Percentiles rank a stretch among this genome's conserved stretches.
Conservation (phyloP, 805 yeast genomes). For the Ogataea thermomethanolica region DNA sequence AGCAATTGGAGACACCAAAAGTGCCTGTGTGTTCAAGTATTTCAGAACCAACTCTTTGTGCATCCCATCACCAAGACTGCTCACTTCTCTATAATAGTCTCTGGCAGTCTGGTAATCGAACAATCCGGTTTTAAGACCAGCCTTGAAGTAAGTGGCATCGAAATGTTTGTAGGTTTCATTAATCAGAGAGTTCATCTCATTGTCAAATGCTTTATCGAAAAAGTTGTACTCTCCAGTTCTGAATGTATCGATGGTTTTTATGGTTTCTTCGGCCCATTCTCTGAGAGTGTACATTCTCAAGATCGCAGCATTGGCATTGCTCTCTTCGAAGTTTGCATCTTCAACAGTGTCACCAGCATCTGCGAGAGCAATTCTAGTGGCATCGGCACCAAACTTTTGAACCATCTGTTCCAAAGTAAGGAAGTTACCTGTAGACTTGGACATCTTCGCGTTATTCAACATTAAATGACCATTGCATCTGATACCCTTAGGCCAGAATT, state of each 20-base stretch:
- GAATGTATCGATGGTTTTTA: conserved; percentile 47
- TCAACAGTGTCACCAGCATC: conserved; percentile 98
- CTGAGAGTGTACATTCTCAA: conserved; percentile 86
- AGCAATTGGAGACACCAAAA: conserved; percentile 85
- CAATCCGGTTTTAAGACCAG: conserved; percentile 84
- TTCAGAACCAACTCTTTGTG: conserved; percentile 76
- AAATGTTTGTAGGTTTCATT: conserved; percentile 72
- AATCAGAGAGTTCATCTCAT: conserved; percentile 84
- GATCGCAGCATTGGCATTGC: conserved; percentile 95
- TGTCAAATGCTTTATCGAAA: conserved; percentile 87
- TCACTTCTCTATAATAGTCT: conserved; percentile 90
- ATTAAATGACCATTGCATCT: conserved; percentile 94
- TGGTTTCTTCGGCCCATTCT: conserved; percentile 89
- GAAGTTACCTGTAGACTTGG: conserved; percentile 96
- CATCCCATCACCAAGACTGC: conserved; percentile 56
- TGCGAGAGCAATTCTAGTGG: conserved; percentile 93
- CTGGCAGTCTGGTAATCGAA: conserved; percentile 94
- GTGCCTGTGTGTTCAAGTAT: conserved; percentile 83
- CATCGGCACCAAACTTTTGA: conserved; percentile 94
- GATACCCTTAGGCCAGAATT: conserved; percentile 90
- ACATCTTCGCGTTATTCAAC: conserved; percentile 96
- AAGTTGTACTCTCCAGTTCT: conserved; percentile 60
- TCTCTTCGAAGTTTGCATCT: conserved; percentile 97
- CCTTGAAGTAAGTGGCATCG: conserved; percentile 72
- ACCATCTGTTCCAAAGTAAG: conserved; percentile 83